Base-by-base conservation (phyloP, 2,329 filamentous ascomycete species). In the Anthostomella pinea region DNA sequence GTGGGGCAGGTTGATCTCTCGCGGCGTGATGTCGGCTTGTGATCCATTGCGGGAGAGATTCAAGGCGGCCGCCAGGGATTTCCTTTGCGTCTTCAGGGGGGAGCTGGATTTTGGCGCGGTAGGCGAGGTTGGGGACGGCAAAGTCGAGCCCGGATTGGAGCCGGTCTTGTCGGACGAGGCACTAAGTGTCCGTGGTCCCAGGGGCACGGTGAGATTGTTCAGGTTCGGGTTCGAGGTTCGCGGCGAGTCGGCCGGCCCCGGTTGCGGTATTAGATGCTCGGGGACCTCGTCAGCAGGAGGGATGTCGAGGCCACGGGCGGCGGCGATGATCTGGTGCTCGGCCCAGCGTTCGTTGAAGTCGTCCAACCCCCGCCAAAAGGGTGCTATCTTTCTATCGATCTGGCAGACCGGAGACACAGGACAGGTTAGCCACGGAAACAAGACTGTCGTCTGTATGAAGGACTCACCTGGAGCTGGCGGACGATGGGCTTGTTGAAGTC, bases 281-380 rank as follows among this genome's bases (percentile, higher is more conserved):
- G 84, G 77, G 3, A 88, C 80, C 52, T 90, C 81, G 61, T 96
- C 89, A 30, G 91, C 79, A 6, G 86, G 77, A 9, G 93, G 93
- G 33, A 97, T 81, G 3, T 86, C 79, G 38, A 94, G 75, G 14
- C 87, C 90, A 55, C 88, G 81, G 32, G 85, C 93, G 16, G 87
- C 89, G 39, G 91, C 89, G 53, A 96, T 80, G n/a, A 98, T 79
- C 64, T 98, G 93, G 63, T 93, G 83, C 57, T 98, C 93, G 9
- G 88, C 85, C 93, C 93, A 98, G 34, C 79, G 85, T 15, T 87
- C 78, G 11, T 83, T 84, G 62, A 93, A 88, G 61, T 97, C 90
- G 47, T 95, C 84, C 4, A 98, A 70, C 5, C 93, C 93, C 57
- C 85, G 83, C 89, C 91, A 98, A 62, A 98, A 98, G 0, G 93